Evolutionary conservation across 208 protist genomes (phyloP), one percentile per base, ranked within the genome.

Genomic region (Acanthamoeba triangularis): DNA sequence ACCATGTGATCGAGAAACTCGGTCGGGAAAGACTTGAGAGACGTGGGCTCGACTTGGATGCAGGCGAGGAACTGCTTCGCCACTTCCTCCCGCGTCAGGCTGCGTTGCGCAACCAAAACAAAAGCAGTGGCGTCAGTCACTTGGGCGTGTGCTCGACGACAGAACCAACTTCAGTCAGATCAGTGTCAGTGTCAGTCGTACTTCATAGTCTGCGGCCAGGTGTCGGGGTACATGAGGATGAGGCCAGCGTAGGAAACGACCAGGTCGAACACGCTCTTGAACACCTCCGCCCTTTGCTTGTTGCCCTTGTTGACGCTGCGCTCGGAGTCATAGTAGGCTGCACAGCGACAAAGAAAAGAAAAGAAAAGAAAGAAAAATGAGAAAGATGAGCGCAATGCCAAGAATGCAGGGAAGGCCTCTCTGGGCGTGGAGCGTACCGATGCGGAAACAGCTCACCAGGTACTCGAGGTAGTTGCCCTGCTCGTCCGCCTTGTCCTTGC

Each of bases 171-270:
- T 8, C 13, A 23, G 28, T 47, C 63, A 63, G 52, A 44, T 90
- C 23, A 6, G 10, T 78, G 18, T 7, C 69, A 44, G 16, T 33
- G 18, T 5, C 80, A 76, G 23, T 8, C 61, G 37, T 94, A 94
- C 90, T 2, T 67, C 52, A 94, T 85, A 8, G 90, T 84, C 30
- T 94, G 90, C 13, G 90, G 90, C 69, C 63, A 94, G 4, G 63
- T 94, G 33, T 94, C 72, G 35, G 90, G 90, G 16, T 84, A 94
- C 44, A 94, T 56, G 35, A 94, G 90, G 18, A 94, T 54, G 20
- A 94, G 47, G 14, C 67, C 61, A 30, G 90, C 72, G 49, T 94
- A 94, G 52, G 90, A 94, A 1, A 84, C 69, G 7, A 94, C 28
- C 8, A 94, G n/a, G 0, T 94, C 23, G 8, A 72, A 67, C 11